Base-by-base conservation (phyloP, 2,329 filamentous ascomycete genomes). In the Exophiala mesophila region DNA sequence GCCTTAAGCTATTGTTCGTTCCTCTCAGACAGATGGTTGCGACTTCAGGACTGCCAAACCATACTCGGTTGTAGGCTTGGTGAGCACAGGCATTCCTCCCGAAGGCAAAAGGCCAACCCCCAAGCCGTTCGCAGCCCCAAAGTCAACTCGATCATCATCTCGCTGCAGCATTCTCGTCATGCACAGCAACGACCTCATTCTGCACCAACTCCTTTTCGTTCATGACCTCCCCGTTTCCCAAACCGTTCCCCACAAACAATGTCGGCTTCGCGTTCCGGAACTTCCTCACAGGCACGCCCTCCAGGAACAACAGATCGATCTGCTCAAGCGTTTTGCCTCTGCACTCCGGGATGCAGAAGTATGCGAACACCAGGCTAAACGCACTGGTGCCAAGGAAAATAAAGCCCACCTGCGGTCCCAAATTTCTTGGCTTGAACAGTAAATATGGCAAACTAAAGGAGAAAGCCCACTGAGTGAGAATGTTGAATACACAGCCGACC, bases 361-460 rank as follows among this genome's bases (percentile, higher is more conserved):
- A 50, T 2, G 45, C 58, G 33, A 56, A 61, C 6, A 55, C 19
- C 12, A 55, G 33, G 2, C 54, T 50, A 3, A 52, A 39, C 15
- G 55, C 32, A 8, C 55, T 49, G 26, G 51, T 52, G 19, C 55
- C 50, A 4, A 63, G 66, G 32, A 63, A 69, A n/a, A 68, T 65
- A 34, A 65, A 68, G 2, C 65, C 64, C 0, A 67, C 57, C 28
- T 62, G 64, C 13, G 55, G 56, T 0, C 57, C 60, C 1, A 69
- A 55, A 4, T 63, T 66, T 32, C 67, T 66, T 2, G 54, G 52
- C 1, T 52, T 45, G 20, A 65, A 56, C n/a, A 66, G 49, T 0
- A 69, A 57, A 23, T 68, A 67, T 0, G 65, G 63, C 5, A 31
- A 5, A 13, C 29, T 31, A 8, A 63, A 51, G 0, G 59, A 61